A percentile compares a stretch with the other conserved stretches of the same genome.
phyloP scores from a whole-genome alignment of 1,139 yeast species.

The Wickerhamiella pararugosa region DNA sequence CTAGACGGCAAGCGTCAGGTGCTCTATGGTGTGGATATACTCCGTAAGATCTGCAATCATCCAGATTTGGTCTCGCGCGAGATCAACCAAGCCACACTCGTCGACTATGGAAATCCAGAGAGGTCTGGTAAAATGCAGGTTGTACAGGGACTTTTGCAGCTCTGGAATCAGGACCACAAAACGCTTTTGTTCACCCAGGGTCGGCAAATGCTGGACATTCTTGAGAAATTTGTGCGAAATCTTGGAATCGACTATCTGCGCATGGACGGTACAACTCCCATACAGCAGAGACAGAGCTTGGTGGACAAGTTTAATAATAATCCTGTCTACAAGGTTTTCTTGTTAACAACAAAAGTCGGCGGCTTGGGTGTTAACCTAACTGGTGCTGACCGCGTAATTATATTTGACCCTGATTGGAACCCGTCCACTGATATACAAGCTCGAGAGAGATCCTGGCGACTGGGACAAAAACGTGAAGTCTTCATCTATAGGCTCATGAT shows the following conservation, averaged over 20 bases:
- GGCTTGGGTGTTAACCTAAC: constrained; percentile 90
- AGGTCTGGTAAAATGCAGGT: constrained; percentile 91
- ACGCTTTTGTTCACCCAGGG: constrained; percentile 81
- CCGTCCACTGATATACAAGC: constrained; percentile 97
- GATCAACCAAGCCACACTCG: constrained; percentile 16
- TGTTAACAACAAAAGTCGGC: constrained; percentile 87
- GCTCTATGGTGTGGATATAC: constrained; percentile 74
- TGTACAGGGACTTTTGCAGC: constrained; percentile 50
- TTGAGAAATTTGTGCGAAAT: constrained; percentile 44
- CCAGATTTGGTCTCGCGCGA: constrained; percentile 71
- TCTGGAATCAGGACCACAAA: constrained; percentile 78
- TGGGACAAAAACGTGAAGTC: constrained; percentile 92
- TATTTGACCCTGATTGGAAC: constrained; percentile 97
- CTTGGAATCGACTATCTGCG: constrained; percentile 44
- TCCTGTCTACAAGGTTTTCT: constrained; percentile 43
- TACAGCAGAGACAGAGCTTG: constrained; percentile 53
- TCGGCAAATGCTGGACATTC: constrained; percentile 79
- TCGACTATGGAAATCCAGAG: constrained; percentile 43
- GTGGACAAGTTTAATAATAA: constrained; percentile 70
- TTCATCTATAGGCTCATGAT: constrained; percentile 83
- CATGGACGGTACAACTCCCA: constrained; percentile 93
- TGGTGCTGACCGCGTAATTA: constrained; percentile 89
- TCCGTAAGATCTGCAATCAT: constrained; percentile 88
- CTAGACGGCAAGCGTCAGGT: constrained; percentile 67
- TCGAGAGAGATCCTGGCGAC: constrained; percentile 91